These are phyloP conservation scores for Pseudisothecium myosuroides DNA, from an alignment of 225 moss, liverwort and hornwort genomes.

Conservation along the genomic window DNA sequence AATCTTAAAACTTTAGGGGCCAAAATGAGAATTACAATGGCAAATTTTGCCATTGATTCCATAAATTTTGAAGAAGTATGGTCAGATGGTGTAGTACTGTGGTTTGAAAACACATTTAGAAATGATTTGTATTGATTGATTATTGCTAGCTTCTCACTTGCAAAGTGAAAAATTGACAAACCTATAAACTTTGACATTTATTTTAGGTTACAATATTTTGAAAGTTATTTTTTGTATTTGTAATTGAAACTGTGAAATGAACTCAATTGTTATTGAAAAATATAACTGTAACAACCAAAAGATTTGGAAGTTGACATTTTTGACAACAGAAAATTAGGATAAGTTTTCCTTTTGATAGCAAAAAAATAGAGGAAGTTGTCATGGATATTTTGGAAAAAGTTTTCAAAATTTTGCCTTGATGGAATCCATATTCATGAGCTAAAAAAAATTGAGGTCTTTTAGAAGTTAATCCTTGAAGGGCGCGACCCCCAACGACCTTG, in stretches of 20 bases:
- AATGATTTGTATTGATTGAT: neutral
- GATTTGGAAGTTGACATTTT: neutral
- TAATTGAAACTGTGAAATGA: neutral
- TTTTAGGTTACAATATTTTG: no score
- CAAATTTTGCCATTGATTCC: neutral
- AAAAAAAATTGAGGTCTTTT: neutral
- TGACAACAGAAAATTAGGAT: fast-evolving
- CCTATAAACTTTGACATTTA: neutral
- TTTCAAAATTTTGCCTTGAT: neutral
- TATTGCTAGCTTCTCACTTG: neutral
- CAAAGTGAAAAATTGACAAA: neutral
- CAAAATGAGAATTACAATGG: neutral
- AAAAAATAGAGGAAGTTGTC: neutral
- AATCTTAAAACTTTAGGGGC: neutral
- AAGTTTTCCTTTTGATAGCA: neutral
- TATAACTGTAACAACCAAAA: neutral
- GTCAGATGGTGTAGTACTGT: neutral
- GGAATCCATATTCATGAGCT: neutral
- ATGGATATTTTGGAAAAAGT: fast-evolving
- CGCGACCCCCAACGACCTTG: fast-evolving
- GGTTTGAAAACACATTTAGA: neutral
- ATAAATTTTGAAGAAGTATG: neutral
- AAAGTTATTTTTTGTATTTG: neutral
- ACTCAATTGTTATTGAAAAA: neutral
- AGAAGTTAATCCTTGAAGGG: neutral